A percentile compares a stretch with the other conserved stretches of the same genome.
phyloP scores from a whole-genome alignment of 352 stramenopile species.

The Phytophthora pisi region DNA sequence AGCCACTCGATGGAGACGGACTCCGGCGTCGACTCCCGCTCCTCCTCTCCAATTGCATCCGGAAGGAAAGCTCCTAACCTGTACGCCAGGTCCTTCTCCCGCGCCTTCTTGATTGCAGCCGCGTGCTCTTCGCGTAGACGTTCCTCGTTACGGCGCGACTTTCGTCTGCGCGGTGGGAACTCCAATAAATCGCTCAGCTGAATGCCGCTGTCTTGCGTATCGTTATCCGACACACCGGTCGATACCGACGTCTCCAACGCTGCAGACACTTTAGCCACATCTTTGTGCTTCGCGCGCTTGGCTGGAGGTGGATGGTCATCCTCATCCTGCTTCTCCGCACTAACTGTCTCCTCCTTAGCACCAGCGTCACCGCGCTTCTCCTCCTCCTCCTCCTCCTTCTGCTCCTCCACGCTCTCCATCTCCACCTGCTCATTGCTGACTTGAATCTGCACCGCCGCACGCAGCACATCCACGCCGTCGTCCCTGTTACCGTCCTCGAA shows the following conservation, averaged over 20 bases:
- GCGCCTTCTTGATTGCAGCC: constrained; percentile 59
- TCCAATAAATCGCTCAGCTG: constrained; percentile 36
- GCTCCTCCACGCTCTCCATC: background rate
- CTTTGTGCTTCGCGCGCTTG: constrained; percentile 26
- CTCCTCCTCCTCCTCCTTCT: background rate
- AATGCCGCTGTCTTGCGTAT: constrained; percentile 47
- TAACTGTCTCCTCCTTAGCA: background rate
- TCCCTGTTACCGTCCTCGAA: constrained; percentile 64
- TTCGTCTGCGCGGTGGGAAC: constrained; percentile 44
- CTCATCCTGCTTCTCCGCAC: constrained; percentile 11
- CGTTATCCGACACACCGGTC: constrained; percentile 41
- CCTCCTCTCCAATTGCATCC: constrained; percentile 4
- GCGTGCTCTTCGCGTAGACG: constrained; percentile 72
- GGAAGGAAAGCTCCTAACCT: constrained; percentile 55
- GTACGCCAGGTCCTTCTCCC: constrained; percentile 68
- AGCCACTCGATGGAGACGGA: constrained; percentile 32
- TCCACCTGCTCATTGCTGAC: constrained; percentile 23
- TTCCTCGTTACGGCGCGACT: constrained; percentile 72
- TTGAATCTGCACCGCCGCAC: constrained; percentile 35
- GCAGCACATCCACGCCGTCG: constrained; percentile 19
- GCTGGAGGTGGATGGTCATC: constrained; percentile 5
- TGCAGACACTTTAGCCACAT: constrained; percentile 4
- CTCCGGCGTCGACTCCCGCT: constrained; percentile 12
- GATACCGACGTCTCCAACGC: constrained; percentile 18
- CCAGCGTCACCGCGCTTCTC: background rate